A percentile compares a stretch with the other conserved stretches of the same genome.
These are phyloP conservation scores for Diaporthe australafricana DNA, from an alignment of 2,329 filamentous ascomycete genomes.

Conservation along the genomic window DNA sequence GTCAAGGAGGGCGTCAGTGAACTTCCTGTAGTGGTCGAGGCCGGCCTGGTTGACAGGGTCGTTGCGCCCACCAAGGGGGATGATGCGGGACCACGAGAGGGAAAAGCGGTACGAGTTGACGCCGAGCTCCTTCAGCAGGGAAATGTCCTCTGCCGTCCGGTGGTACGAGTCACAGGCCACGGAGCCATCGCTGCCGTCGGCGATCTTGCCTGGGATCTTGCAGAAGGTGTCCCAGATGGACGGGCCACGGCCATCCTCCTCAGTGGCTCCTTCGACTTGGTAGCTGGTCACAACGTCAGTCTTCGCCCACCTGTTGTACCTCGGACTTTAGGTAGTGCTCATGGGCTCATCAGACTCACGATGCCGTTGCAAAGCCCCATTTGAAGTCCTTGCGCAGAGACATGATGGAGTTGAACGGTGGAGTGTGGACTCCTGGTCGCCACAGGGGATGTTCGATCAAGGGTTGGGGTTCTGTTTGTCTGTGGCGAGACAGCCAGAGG, in stretches of 20 bases:
- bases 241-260: slow-evolving; percentile 81
- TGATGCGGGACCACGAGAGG: slow-evolving; percentile 85
- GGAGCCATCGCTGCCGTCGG: slow-evolving; percentile 78
- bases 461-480: background rate
- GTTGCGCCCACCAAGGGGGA: slow-evolving; percentile 84
- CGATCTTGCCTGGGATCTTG: slow-evolving; percentile 83
- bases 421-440: background rate
- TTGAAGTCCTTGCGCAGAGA: slow-evolving; percentile 76
- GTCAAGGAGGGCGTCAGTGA: slow-evolving; percentile 81
- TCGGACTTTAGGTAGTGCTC: background rate
- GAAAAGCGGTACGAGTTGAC: slow-evolving; percentile 86
- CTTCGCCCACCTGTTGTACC: background rate
- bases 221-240: slow-evolving; percentile 95
- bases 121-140: slow-evolving; percentile 78
- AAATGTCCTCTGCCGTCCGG: slow-evolving; percentile 80
- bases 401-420: slow-evolving; percentile 53
- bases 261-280: slow-evolving; percentile 83
- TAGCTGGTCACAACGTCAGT: slow-evolving; percentile 66
- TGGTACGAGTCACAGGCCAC: slow-evolving; percentile 91
- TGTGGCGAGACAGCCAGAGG: background rate
- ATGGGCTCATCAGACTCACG: slow-evolving; percentile 58
- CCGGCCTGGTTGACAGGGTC: slow-evolving; percentile 85
- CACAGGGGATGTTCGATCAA: background rate
- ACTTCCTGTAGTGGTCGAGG: slow-evolving; percentile 80
- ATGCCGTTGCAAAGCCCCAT: slow-evolving; percentile 85